Evolutionary conservation across 192 early-diverging fungal genomes (phyloP).

Genomic region (Coemansia erecta): DNA sequence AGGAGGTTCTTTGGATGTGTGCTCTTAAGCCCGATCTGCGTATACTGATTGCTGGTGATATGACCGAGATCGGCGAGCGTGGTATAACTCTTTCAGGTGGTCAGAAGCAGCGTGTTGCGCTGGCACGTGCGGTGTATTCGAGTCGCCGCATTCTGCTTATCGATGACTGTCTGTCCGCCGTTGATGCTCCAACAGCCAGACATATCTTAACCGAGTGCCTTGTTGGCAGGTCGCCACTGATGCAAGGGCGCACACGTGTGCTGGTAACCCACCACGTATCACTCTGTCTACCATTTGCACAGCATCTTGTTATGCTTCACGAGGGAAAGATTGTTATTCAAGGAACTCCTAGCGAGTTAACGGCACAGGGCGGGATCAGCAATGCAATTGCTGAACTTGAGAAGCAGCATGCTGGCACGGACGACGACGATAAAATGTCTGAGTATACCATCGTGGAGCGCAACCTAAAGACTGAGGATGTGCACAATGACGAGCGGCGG

Average conservation of each 20-base stretch:
- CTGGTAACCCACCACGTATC: conserved; percentile 88
- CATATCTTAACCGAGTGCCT: conserved; percentile 80
- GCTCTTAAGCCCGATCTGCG: conserved; percentile 84
- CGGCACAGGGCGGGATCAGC: not conserved
- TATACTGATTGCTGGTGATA: conserved; percentile 79
- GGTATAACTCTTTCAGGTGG: conserved; percentile 83
- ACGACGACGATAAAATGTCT: conserved; percentile 21
- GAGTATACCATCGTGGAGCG: too few relatives aligned
- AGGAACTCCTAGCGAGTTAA: conserved; percentile 48
- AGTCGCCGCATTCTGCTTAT: conserved; percentile 63
- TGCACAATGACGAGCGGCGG: conserved; percentile 15
- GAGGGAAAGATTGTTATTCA: conserved; percentile 57
- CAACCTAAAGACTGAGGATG: conserved; percentile 22
- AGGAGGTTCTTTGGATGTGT: conserved; percentile 75
- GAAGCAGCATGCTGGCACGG: not conserved
- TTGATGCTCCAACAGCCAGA: conserved; percentile 90
- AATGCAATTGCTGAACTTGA: not conserved
- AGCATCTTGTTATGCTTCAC: conserved; percentile 59
- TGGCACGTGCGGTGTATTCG: conserved; percentile 85
- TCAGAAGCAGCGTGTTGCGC: conserved; percentile 82
- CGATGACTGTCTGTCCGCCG: conserved; percentile 93
- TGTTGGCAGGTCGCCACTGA: conserved; percentile 58
- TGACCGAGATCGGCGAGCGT: conserved; percentile 92
- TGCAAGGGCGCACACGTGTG: conserved; percentile 75
- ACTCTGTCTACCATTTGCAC: conserved; percentile 57